Base-by-base conservation (phyloP, 2,329 filamentous ascomycete species). In the Fusarium foetens region DNA sequence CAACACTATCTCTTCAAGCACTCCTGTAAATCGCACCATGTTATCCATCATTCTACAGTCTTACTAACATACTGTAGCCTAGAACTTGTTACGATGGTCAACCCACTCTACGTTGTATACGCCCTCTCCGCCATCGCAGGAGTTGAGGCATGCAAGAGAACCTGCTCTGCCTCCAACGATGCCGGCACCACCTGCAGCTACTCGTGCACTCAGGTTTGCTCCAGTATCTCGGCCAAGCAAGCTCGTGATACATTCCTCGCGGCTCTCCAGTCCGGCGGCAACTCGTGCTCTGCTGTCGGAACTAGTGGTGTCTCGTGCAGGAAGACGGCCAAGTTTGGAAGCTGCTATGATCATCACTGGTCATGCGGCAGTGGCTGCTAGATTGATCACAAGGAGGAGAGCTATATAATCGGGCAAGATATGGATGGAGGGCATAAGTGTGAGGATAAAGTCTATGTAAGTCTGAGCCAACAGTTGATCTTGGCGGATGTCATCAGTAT, bases 311-410 rank as follows among this genome's bases (percentile, higher is more conserved):
- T 66, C 11, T 29, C 25, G 8, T 66, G 63, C 35, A 65, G 11
- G 6, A 66, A 66, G 42, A 65, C 60, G 1, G 38, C 29, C 12
- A 58, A n/a, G 2, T 66, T 65, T 27, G 63, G 49, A 27, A 66
- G 63, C 16, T 66, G 63, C 36, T 66, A 58, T 10, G n/a, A 66
- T 27, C 63, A 58, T 3, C 39, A 65, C 8, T 66, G 63, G 60
- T 33, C 25, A 4, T 66, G 63, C 6, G 63, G 60, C 3, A 33
- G 49, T 10, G 60, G 48, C 0, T 66, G 63, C 11, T 66, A 41
- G 12, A 19, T 27, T 21, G 0, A 0, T 2, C 3, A 8, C n/a
- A 5, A 21, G 23, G 10, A 3, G 6, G 3, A 38, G 6, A 38
- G 33, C 14, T 19, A 41, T 1, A 5, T 12, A 1, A 19, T 14